Conservation (phyloP, 2,329 filamentous ascomycete genomes). For the Plenodomus biglobosus region DNA sequence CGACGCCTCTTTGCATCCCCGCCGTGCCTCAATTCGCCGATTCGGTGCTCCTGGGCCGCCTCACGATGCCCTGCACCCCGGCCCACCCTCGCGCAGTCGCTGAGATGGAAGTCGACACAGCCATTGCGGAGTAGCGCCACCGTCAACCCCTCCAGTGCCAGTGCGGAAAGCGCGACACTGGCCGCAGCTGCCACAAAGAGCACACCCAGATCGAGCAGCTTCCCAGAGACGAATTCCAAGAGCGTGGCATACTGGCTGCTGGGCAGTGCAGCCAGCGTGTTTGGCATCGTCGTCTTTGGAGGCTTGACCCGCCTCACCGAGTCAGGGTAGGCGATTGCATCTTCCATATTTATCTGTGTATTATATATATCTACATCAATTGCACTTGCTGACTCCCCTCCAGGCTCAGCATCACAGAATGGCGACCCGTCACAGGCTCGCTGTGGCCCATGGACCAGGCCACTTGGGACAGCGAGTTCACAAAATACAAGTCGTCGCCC, state of each 20-base stretch:
- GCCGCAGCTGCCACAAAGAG: slow-evolving; percentile 15
- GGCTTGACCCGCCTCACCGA: slow-evolving; percentile 92
- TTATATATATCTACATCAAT: too few species aligned
- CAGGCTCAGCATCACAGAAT: slow-evolving; percentile 97
- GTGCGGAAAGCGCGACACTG: slow-evolving; percentile 12
- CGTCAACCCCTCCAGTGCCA: slow-evolving; percentile 14
- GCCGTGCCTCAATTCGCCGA: slow-evolving; percentile 35
- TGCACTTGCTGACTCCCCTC: slow-evolving; percentile 16
- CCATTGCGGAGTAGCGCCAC: slow-evolving; percentile 28
- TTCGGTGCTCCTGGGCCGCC: slow-evolving; percentile 22
- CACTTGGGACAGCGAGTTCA: slow-evolving; percentile 91
- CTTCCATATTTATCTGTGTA: too few species aligned
- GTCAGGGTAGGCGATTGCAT: slow-evolving; percentile 69
- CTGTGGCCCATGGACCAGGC: slow-evolving; percentile 75
- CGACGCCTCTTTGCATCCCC: slow-evolving; percentile 40
- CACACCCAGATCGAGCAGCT: slow-evolving; percentile 38
- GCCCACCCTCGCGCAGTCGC: slow-evolving; percentile 31
- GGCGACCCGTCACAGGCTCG: slow-evolving; percentile 92
- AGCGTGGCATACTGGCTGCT: slow-evolving; percentile 89
- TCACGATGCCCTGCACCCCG: slow-evolving; percentile 11
- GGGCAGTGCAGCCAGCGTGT: slow-evolving; percentile 87
- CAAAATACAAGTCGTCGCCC: slow-evolving; percentile 87
- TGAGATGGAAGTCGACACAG: slow-evolving; percentile 42
- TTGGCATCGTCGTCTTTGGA: slow-evolving; percentile 94
- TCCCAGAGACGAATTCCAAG: slow-evolving; percentile 68